Evolutionary conservation across 495 filamentous ascomycete species (phyloP), one percentile per base, ranked within the genome.

Genomic region (Rostrohypoxylon terebratum): DNA sequence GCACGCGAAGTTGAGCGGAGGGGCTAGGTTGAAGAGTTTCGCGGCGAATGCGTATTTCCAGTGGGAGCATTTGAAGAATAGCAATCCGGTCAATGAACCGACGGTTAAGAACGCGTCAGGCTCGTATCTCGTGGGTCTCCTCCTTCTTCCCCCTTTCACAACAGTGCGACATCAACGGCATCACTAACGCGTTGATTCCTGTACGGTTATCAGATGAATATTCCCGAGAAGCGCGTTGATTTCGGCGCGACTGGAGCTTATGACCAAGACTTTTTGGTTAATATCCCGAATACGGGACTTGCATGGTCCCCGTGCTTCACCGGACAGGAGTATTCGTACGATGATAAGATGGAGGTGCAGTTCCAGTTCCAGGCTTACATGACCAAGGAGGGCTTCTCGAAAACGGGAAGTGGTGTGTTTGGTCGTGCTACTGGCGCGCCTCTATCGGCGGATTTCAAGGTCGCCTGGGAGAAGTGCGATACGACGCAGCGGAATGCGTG

Each of bases 361-460:
- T 73, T 73, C 57, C 71, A 73, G 33, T 73, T 73, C 48, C 71
- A 73, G 13, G 65, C 71, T 21, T 69, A 73, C 25, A 6, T 73
- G 50, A 73, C 71, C 0, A 73, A 73, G 40, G 71, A 61, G n/a
- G 71, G 71, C 0, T 58, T 31, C 25, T 58, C 71, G 18, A 69
- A 59, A 16, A 73, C 71, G 0, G 71, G 71, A 3, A 61, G 25
- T 10, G 71, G 65, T 2, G 61, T 73, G 10, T 65, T 73, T 20
- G 71, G 71, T 13, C 71, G 71, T 14, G 10, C 66, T 16, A 16
- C 16, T 4, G 66, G 66, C 16, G 57, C 71, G 18, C 60, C 71
- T 2, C 16, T 73, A 20, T 69, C 71, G 33, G 71, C 71, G 4
- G 50, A 61, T 33, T 66, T 73, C 16, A 63, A 55, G 42, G 21